phyloP scores from a whole-genome alignment of 371 early-diverging fungal species.

The Dipsacomyces acuminosporus region DNA sequence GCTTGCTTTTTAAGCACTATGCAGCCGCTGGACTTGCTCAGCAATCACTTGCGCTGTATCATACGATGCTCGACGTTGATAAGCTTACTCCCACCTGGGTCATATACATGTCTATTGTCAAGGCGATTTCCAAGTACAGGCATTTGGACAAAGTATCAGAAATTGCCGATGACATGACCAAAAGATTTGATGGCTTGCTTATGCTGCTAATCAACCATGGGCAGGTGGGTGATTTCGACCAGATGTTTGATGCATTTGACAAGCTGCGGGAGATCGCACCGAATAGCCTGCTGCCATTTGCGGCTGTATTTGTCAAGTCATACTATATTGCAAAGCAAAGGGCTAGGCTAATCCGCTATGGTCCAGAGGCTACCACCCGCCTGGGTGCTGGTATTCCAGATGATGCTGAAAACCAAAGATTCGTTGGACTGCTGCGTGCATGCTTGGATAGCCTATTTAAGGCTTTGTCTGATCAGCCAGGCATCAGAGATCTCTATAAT shows the following conservation, averaged over 20 bases:
- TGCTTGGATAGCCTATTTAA: slow-evolving; percentile 7
- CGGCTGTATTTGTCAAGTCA: slow-evolving; percentile 6
- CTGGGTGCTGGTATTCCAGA: background rate
- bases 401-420: background rate
- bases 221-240: background rate
- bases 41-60: slow-evolving; percentile 16
- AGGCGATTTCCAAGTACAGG: slow-evolving; percentile 14
- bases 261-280: slow-evolving; percentile 1
- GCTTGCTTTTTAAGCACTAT: slow-evolving; percentile 12
- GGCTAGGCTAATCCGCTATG: background rate
- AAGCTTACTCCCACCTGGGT: slow-evolving; percentile 18
- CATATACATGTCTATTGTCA: slow-evolving; percentile 6
- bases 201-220: slow-evolving; percentile 2
- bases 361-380: background rate
- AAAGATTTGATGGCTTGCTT: slow-evolving; percentile 9
- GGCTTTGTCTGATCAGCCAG: background rate
- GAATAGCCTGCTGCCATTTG: slow-evolving; percentile 8
- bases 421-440: slow-evolving; percentile 1
- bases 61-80: slow-evolving; percentile 3
- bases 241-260: slow-evolving; percentile 17
- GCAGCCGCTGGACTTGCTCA: slow-evolving; percentile 11
- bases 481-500: slow-evolving; percentile 12
- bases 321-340: slow-evolving; percentile 5
- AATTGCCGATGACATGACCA: background rate
- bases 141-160: background rate